Base-by-base conservation (phyloP, 1,284 basidiomycete genomes). In the Puccinia polysora region DNA sequence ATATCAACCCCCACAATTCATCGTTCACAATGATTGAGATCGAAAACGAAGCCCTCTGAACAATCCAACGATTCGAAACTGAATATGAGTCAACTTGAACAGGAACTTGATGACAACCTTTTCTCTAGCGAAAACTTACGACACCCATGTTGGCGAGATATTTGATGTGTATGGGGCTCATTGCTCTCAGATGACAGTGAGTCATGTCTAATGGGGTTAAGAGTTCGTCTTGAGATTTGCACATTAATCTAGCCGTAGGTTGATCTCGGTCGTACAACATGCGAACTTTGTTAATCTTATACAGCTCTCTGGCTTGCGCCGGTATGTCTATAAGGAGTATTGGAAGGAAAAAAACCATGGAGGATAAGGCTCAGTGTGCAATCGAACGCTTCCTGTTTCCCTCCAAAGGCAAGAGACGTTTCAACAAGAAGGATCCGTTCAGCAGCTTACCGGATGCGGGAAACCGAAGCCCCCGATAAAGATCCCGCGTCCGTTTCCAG, bases 151-250 rank as follows among this genome's bases (percentile, higher is more conserved):
- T 80, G 62, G 74, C 79, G 32, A 80, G 76, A 67, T 79, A 93
- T 81, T 90, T 88, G 76, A 91, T 81, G 78, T 93, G 90, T 69
- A 93, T 91, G 1, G 90, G 91, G 77, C 88, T 90, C 90, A 93
- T 93, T 1, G 90, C 89, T 18, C 90, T 86, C 14, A 93, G 82
- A 78, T 88, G 90, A 74, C 87, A 89, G 79, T 92, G 88, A 0
- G 90, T 91, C 90, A 93, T 91, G 78, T 93, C 86, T 74, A 93
- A 81, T 1, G 90, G 90, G 2, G 81, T 81, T 47, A 87, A 84
- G 6, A 93, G 82, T 79, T 93, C 90, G 30, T 84, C 83, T 76
- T 83, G 82, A 68, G 81, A 83, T 59, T 86, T 82, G 55, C 88
- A 86, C 14, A 93, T 86, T 64, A 95, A 83, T 4, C 90, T 84